Percentiles rank a stretch among this genome's conserved stretches.
These are phyloP conservation scores for Rhododendron vialii DNA, from an alignment of 148 eudicot genomes.

Conservation along the genomic window DNA sequence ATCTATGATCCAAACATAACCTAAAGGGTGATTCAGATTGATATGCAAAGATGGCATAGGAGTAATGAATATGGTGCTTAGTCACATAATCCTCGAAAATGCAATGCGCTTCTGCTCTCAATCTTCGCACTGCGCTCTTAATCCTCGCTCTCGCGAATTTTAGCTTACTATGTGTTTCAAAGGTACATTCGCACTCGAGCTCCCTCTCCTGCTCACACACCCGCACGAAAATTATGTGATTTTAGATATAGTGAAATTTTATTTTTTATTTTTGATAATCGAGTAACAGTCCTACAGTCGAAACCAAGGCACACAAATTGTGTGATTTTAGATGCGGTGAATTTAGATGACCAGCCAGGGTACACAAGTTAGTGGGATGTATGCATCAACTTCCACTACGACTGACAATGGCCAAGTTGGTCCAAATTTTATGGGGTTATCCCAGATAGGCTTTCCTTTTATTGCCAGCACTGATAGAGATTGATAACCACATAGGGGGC, in stretches of 20 bases:
- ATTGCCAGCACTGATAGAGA: constrained; percentile 18
- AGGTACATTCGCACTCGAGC: too few relatives aligned
- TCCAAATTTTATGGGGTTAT: constrained; percentile 2
- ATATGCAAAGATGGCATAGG: too few relatives aligned
- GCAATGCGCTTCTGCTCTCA: too few relatives aligned
- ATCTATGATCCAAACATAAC: too few relatives aligned
- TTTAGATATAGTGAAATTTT: background rate
- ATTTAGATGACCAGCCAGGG: background rate
- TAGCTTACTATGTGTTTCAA: background rate
- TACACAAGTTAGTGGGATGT: constrained; percentile 44
- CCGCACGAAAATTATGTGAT: background rate
- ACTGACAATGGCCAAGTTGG: constrained; percentile 3
- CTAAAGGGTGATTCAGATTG: too few relatives aligned
- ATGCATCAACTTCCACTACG: constrained; percentile 28
- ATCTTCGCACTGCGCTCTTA: too few relatives aligned
- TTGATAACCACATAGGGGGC: constrained; percentile 19
- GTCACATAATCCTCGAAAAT: too few relatives aligned
- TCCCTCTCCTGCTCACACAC: background rate
- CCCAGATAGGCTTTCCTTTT: background rate
- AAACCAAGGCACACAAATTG: too few relatives aligned
- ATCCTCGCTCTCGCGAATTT: too few relatives aligned
- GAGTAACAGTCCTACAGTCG: too few relatives aligned
- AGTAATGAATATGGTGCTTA: too few relatives aligned
- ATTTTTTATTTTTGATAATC: too few relatives aligned
- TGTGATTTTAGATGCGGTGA: background rate